Percentiles rank a stretch among this genome's conserved stretches.
Evolutionary conservation across 257 asterid species (phyloP).

Genomic region (Jasminum sambac): DNA sequence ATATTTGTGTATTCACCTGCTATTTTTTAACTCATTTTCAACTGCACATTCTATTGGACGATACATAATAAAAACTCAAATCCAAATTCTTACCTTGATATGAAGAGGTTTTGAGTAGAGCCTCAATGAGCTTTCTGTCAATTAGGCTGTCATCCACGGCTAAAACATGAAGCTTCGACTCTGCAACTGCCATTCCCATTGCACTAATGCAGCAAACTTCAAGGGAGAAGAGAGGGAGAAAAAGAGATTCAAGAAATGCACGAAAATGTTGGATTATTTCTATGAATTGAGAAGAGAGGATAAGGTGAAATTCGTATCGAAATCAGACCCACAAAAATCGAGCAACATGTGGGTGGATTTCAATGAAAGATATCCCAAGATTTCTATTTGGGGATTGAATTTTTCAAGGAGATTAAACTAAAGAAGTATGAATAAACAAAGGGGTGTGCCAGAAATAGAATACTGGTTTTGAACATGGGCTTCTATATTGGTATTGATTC

Average conservation of each 20-base stretch:
- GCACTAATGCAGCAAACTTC: neutral
- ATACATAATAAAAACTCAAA: neutral
- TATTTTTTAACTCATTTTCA: too few relatives aligned
- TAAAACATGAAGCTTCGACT: constrained; percentile 44
- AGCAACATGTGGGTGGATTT: neutral
- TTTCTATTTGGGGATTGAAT: neutral
- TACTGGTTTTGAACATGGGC: neutral
- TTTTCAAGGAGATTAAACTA: neutral
- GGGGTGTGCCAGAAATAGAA: neutral
- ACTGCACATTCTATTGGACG: too few relatives aligned
- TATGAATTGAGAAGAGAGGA: neutral
- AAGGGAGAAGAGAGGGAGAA: too few relatives aligned
- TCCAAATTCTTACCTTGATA: constrained; percentile 37
- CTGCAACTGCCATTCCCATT: constrained; percentile 44
- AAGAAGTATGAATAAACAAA: neutral
- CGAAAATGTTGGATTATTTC: neutral
- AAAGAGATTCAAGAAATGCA: neutral
- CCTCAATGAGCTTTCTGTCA: constrained; percentile 50
- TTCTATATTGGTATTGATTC: neutral
- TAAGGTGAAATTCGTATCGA: neutral
- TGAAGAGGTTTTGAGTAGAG: constrained; percentile 47
- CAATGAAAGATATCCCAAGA: neutral
- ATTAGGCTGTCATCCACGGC: constrained; percentile 54
- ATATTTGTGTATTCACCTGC: too few relatives aligned
- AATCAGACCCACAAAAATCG: constrained; percentile 2